Conservation (phyloP, 129 eudicot genomes). For the Logfia minima region DNA sequence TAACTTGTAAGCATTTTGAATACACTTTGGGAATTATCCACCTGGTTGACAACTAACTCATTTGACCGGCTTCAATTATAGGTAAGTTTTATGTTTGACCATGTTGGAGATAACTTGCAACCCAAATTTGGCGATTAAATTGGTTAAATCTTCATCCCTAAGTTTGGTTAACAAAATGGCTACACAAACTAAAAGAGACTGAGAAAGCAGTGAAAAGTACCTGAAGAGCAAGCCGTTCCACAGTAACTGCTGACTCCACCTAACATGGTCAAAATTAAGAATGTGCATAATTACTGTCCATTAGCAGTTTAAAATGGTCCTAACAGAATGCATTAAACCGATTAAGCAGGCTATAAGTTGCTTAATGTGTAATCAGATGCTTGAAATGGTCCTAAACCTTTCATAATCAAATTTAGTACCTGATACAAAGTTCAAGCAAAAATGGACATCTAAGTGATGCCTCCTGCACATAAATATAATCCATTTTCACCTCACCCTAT, state of each 20-base stretch:
- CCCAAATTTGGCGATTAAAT: background rate
- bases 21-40: background rate
- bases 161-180: background rate
- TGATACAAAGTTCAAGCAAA: background rate
- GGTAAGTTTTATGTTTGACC: background rate
- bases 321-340: background rate
- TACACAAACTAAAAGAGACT: conserved; percentile 3
- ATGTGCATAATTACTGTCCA: conserved; percentile 3
- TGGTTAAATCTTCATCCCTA: background rate
- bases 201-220: conserved; percentile 37
- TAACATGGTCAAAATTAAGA: conserved; percentile 21
- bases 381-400: background rate
- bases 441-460: background rate
- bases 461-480: background rate
- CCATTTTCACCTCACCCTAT: background rate
- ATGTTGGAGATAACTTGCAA: background rate
- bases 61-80: background rate
- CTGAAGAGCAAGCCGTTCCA: conserved; percentile 90
- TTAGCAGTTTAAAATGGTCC: background rate
- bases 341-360: background rate
- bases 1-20: background rate
- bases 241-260: conserved; percentile 76
- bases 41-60: background rate
- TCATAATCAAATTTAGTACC: background rate
- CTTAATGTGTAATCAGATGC: background rate